A percentile compares a stretch with the other conserved stretches of the same genome.
phyloP scores from a whole-genome alignment of 257 asterid genomes.

The Gentiana straminea region DNA sequence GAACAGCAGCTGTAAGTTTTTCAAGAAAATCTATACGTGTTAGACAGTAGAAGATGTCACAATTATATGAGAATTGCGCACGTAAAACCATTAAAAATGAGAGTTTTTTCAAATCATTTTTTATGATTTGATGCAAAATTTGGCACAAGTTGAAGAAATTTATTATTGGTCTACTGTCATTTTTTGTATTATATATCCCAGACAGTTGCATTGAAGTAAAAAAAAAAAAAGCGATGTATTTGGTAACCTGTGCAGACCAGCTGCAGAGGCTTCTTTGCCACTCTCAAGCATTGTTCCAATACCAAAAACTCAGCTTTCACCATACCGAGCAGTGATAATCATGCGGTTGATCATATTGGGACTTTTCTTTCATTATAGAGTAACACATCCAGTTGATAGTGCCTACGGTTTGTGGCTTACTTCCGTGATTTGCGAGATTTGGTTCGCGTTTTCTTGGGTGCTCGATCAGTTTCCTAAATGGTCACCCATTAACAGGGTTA shows the following conservation, averaged over 20 bases:
- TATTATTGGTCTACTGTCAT: too few relatives aligned
- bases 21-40: not conserved
- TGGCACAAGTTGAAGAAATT: too few relatives aligned
- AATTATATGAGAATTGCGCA: too few relatives aligned
- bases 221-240: too few relatives aligned
- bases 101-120: too few relatives aligned
- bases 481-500: conserved; percentile 75
- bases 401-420: conserved; percentile 87
- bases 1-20: conserved; percentile 59
- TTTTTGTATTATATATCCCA: not conserved
- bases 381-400: conserved; percentile 86
- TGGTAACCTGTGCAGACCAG: conserved; percentile 41
- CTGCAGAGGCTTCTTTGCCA: conserved; percentile 48
- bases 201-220: not conserved
- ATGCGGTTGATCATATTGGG: conserved; percentile 62
- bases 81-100: too few relatives aligned
- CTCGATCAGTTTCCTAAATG: conserved; percentile 99
- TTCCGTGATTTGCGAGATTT: conserved; percentile 92
- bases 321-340: conserved; percentile 72
- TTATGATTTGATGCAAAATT: too few relatives aligned
- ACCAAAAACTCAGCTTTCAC: conserved; percentile 56
- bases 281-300: conserved; percentile 68
- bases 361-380: conserved; percentile 82
- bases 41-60: too few relatives aligned
- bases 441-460: conserved; percentile 97